These are phyloP conservation scores for Pythium dissimile DNA, from an alignment of 352 stramenopile species.

Conservation along the genomic window DNA sequence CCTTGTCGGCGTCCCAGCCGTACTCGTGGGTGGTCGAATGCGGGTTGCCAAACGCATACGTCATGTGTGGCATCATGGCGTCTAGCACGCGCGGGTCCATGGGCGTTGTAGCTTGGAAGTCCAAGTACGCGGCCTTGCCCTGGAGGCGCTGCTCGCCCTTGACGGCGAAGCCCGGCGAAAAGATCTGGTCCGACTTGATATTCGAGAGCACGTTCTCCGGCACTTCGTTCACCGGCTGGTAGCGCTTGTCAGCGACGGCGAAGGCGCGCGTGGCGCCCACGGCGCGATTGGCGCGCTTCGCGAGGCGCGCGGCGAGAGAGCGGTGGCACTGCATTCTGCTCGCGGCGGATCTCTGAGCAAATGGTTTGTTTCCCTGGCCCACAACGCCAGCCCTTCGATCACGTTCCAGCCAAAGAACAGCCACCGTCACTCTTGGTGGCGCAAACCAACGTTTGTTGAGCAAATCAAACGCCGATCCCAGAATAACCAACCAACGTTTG, in stretches of 20 bases:
- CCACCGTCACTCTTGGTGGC: constrained; percentile 10
- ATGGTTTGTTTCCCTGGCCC: constrained; percentile 1
- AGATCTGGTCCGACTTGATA: constrained; percentile 68
- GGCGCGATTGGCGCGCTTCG: constrained; percentile 4
- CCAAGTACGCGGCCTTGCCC: constrained; percentile 90
- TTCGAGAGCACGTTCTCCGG: constrained; percentile 86
- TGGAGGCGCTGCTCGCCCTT: constrained; percentile 62
- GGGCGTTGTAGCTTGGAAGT: constrained; percentile 97
- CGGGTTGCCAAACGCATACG: constrained; percentile 96
- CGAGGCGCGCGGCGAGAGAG: constrained; percentile 7
- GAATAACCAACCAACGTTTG: constrained; percentile 23
- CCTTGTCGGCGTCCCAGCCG: constrained; percentile 97
- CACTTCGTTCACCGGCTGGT: constrained; percentile 77
- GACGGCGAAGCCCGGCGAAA: constrained; percentile 78
- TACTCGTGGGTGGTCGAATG: constrained; percentile 98
- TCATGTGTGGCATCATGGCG: constrained; percentile 98
- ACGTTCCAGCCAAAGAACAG: constrained; percentile 12
- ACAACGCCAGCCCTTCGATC: constrained; percentile 10
- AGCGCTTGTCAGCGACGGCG: constrained; percentile 72
- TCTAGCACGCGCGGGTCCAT: constrained; percentile 98
- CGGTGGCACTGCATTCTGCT: constrained; percentile 7
- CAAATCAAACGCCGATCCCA: constrained; percentile 11
- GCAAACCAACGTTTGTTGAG: constrained; percentile 24
- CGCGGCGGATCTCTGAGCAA: neutral
- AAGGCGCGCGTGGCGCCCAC: constrained; percentile 15